Evolutionary conservation across 2,329 filamentous ascomycete species (phyloP), one percentile per base, ranked within the genome.

Genomic region (Aspergillus fructus): DNA sequence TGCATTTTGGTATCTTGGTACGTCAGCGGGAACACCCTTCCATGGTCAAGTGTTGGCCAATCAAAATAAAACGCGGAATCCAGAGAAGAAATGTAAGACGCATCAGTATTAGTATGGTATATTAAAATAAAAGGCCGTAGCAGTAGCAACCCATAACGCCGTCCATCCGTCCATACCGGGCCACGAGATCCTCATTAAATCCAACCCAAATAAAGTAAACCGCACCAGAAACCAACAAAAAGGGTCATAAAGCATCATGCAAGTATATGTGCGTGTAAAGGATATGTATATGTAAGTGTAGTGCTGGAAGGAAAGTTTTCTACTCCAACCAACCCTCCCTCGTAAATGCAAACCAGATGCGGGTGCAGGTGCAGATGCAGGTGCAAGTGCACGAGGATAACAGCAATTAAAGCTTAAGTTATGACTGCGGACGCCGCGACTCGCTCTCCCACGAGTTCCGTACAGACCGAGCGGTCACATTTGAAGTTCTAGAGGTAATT

Each of bases 361-460:
- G 2, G 27, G 11, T 9, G 42, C 17, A 8, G 27, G 34, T 34
- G 24, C 45, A 34, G 23, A 17, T 30, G 27, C 27, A 27, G 27
- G n/a, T 15, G 17, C 2, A 23, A 7, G 12, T 27, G 15, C 1
- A n/a, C 13, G 24, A 41, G 49, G 11, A 13, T 39, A 30, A 19
- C 4, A 4, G 27, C 3, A n/a, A n/a, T 13, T 4, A 37, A 15
- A 7, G 34, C 13, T 37, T 37, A 30, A 11, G 1, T 30, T 3
- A 43, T 6, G 17, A 24, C 13, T 34, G 13, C 33, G 13, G 11
- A 30, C 21, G 23, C 19, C 34, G 17, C 12, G 5, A 13, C 6
- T 49, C 47, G 8, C 55, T 54, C 19, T 58, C 55, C 55, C 55
- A 58, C 15, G 55, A 58, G 23, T 39, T 40, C 39, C 55, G 49